Conservation (phyloP, 2,329 filamentous ascomycete species). For the Aspergillus awamori region DNA sequence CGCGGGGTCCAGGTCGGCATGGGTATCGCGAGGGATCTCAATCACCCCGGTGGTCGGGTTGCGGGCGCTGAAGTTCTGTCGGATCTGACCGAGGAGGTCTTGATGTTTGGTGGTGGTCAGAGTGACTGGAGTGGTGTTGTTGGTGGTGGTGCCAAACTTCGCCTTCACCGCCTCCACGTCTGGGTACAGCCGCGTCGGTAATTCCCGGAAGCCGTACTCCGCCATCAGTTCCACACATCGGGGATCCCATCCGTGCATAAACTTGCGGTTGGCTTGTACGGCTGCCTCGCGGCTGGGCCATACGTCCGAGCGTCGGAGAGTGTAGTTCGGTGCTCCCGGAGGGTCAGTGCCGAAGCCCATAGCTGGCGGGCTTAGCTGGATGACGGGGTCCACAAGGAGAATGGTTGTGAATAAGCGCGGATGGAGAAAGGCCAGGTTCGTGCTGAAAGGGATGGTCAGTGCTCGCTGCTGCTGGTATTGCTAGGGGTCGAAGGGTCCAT, state of each 20-base stretch:
- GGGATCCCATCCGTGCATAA: conserved; percentile 16
- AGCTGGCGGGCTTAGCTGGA: neutral
- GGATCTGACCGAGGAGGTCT: neutral
- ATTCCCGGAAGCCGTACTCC: conserved; percentile 15
- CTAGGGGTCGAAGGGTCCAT: neutral
- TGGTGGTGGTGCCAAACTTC: neutral
- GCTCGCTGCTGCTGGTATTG: neutral
- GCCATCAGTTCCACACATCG: conserved; percentile 12
- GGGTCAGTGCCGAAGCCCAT: conserved; percentile 2
- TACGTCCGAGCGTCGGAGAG: conserved; percentile 8
- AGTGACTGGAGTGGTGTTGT: conserved; percentile 5
- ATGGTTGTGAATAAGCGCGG: conserved; percentile 11
- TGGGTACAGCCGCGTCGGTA: conserved; percentile 15
- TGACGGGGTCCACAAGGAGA: conserved; percentile 16
- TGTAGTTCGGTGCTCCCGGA: conserved; percentile 3
- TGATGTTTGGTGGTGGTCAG: conserved; percentile 15
- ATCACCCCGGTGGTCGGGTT: neutral
- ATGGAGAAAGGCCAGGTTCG: conserved; percentile 10
- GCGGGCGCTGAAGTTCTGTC: neutral
- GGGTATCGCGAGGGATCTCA: neutral
- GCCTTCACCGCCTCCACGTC: neutral
- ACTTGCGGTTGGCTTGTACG: neutral
- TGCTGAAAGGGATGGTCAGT: neutral
- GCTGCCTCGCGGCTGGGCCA: conserved; percentile 17
- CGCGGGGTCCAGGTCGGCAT: conserved; percentile 3